phyloP scores from a whole-genome alignment of 495 filamentous ascomycete genomes.

The Usnea hakonensis region DNA sequence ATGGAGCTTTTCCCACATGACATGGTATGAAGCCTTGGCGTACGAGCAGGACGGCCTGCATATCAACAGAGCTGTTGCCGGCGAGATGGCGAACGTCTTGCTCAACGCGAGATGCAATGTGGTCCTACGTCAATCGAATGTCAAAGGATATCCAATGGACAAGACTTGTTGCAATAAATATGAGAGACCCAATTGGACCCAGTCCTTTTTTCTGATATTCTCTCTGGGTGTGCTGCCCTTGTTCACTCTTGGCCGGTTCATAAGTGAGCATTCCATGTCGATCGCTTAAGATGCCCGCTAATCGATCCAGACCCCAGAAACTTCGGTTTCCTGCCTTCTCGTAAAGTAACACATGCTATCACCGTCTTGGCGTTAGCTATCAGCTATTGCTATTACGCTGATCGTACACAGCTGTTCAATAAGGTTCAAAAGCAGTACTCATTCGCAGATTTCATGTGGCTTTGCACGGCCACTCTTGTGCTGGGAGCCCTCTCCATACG shows the following conservation, averaged over 20 bases:
- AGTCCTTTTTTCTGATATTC: constrained; percentile 29
- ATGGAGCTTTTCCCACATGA: constrained; percentile 47
- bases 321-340: constrained; percentile 21
- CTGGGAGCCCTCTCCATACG: constrained; percentile 35
- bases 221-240: constrained; percentile 29
- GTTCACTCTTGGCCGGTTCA: constrained; percentile 12
- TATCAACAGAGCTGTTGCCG: constrained; percentile 40
- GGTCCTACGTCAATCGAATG: constrained; percentile 23
- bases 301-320: constrained; percentile 2
- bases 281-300: not conserved
- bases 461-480: constrained; percentile 29
- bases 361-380: constrained; percentile 34
- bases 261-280: not conserved
- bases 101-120: constrained; percentile 54
- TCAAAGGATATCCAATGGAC: constrained; percentile 39
- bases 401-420: constrained; percentile 48
- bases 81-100: constrained; percentile 44
- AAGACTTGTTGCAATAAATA: constrained; percentile 53
- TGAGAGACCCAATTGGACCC: constrained; percentile 25
- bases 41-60: constrained; percentile 48
- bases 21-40: constrained; percentile 23
- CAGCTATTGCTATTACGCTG: constrained; percentile 47
- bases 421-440: constrained; percentile 49
- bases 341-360: constrained; percentile 23
- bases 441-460: constrained; percentile 32